Conservation (phyloP, 2,329 filamentous ascomycete species). For the Apiospora koreana region DNA sequence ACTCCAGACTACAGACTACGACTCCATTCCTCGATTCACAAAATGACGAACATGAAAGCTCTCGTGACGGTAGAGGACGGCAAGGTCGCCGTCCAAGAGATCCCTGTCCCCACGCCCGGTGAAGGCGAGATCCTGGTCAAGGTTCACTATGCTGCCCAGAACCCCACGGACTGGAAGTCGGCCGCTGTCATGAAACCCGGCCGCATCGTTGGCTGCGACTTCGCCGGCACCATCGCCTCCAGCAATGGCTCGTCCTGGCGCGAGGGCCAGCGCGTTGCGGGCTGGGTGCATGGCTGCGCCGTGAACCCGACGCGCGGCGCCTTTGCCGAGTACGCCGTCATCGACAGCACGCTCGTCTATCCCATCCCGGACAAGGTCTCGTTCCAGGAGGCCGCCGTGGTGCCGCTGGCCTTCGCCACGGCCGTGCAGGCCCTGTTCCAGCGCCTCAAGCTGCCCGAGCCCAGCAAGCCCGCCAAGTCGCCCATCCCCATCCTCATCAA, state of each 20-base stretch:
- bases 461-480: slow-evolving; percentile 28
- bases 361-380: slow-evolving; percentile 29
- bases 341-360: slow-evolving; percentile 29
- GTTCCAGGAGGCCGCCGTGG: slow-evolving; percentile 27
- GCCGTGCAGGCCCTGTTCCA: slow-evolving; percentile 39
- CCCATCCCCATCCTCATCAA: slow-evolving; percentile 34
- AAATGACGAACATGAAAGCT: slow-evolving; percentile 32
- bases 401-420: slow-evolving; percentile 43
- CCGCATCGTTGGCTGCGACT: slow-evolving; percentile 35
- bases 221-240: slow-evolving; percentile 33
- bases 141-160: slow-evolving; percentile 34
- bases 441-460: slow-evolving; percentile 32
- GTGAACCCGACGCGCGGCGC: slow-evolving; percentile 26
- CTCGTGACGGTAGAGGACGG: slow-evolving; percentile 37
- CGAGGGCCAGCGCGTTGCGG: slow-evolving; percentile 34
- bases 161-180: slow-evolving; percentile 38
- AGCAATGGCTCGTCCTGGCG: slow-evolving; percentile 31
- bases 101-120: slow-evolving; percentile 29
- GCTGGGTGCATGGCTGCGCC: slow-evolving; percentile 33
- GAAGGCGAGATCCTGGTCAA: slow-evolving; percentile 36
- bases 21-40: background rate
- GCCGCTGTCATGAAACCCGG: slow-evolving; percentile 21
- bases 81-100: slow-evolving; percentile 31
- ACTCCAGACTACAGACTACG: background rate
- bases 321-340: slow-evolving; percentile 32